Conservation (phyloP, 1,284 basidiomycete species). For the Sanguinoderma infundibulare region DNA sequence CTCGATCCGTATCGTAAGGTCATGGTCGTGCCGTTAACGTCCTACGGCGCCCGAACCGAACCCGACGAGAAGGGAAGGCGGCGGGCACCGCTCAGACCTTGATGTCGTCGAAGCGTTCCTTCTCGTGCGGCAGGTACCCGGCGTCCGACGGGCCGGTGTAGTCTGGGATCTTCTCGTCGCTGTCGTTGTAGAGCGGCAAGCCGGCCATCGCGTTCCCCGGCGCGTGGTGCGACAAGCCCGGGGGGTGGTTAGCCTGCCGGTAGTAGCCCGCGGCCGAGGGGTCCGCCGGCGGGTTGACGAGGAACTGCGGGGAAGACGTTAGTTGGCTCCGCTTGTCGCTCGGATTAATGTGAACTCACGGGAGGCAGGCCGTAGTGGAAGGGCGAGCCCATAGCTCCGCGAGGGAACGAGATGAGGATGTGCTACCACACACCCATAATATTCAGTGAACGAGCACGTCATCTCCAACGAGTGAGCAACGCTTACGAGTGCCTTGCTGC, state of each 20-base stretch:
- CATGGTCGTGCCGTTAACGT: too few species aligned
- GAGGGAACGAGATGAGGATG: constrained; percentile 46
- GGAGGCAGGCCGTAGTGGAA: constrained; percentile 55
- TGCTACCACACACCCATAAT: constrained; percentile 34
- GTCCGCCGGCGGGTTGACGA: constrained; percentile 39
- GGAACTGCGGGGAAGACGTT: constrained; percentile 26
- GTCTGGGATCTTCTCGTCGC: constrained; percentile 32
- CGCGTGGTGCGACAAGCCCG: constrained; percentile 19
- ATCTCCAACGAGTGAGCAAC: neutral
- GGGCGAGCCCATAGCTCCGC: constrained; percentile 37
- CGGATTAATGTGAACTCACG: constrained; percentile 32
- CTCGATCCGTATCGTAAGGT: constrained; percentile 2
- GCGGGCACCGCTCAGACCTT: constrained; percentile 32
- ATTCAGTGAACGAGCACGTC: neutral
- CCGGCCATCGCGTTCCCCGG: constrained; percentile 26
- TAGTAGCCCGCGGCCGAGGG: constrained; percentile 27
- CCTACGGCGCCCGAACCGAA: neutral
- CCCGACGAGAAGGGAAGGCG: neutral
- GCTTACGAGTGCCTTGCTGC: constrained; percentile 46
- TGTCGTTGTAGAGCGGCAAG: constrained; percentile 41
- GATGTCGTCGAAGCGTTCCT: constrained; percentile 36
- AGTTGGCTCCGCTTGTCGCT: neutral
- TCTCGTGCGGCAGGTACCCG: constrained; percentile 37
- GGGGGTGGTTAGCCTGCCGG: constrained; percentile 20
- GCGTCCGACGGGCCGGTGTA: constrained; percentile 31